Conservation (phyloP, 176 grass and related monocot species). For the Calamus simplicifolius region DNA sequence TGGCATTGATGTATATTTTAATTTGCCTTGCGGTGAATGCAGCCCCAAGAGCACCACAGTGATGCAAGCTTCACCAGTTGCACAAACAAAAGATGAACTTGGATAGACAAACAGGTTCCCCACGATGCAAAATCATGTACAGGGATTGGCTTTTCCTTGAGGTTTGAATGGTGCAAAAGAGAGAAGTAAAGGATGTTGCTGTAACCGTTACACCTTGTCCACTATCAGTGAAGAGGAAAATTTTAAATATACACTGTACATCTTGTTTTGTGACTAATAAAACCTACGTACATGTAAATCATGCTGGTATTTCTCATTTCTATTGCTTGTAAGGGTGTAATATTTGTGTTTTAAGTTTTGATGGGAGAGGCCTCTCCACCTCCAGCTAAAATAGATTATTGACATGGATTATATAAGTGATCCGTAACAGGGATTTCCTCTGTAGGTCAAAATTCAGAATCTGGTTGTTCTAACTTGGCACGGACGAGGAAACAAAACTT, state of each 20-base stretch:
- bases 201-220: conserved; percentile 19
- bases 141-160: conserved; percentile 27
- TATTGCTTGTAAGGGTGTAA: conserved; percentile 26
- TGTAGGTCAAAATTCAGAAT: too few relatives aligned
- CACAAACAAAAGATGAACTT: background rate
- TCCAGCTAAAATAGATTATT: too few relatives aligned
- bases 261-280: conserved; percentile 38
- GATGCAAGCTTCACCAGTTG: conserved; percentile 3
- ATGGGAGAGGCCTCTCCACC: background rate
- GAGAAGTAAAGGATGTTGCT: conserved; percentile 27
- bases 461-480: too few relatives aligned
- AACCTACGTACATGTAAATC: background rate
- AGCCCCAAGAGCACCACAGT: conserved; percentile 55
- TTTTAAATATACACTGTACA: conserved; percentile 30
- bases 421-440: too few relatives aligned
- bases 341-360: conserved; percentile 24
- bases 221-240: conserved; percentile 2
- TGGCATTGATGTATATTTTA: background rate
- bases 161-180: background rate
- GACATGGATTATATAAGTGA: too few relatives aligned
- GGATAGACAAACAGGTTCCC: conserved; percentile 30
- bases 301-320: background rate
- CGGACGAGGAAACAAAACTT: too few relatives aligned
- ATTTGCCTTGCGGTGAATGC: conserved; percentile 20
- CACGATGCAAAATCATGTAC: conserved; percentile 53